Percentiles rank a stretch among this genome's conserved stretches.
Evolutionary conservation across 495 filamentous ascomycete genomes (phyloP).

Genomic region (Penicillium coffeae): DNA sequence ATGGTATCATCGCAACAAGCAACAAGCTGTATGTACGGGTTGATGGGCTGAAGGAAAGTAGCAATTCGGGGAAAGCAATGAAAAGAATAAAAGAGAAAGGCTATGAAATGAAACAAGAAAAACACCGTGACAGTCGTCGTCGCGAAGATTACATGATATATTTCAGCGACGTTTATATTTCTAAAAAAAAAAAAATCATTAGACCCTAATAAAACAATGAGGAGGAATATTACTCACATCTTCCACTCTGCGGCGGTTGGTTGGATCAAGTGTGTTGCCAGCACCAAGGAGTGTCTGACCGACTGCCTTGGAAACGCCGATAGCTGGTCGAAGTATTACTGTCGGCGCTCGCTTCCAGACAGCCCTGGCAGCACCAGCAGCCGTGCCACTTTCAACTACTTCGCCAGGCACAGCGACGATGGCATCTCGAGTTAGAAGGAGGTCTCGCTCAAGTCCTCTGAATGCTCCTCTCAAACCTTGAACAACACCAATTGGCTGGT

Average conservation of each 20-base stretch:
- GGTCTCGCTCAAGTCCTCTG: constrained; percentile 75
- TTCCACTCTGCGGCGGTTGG: constrained; percentile 76
- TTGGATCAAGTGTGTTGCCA: constrained; percentile 87
- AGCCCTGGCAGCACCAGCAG: constrained; percentile 75
- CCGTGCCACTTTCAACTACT: constrained; percentile 79
- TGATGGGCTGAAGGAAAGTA: constrained; percentile 1
- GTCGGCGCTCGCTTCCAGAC: constrained; percentile 82
- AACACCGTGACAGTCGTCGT: too few relatives aligned
- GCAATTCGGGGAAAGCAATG: neutral
- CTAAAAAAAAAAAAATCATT: constrained; percentile 14
- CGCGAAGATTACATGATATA: too few relatives aligned
- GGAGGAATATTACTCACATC: constrained; percentile 59
- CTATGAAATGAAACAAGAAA: too few relatives aligned
- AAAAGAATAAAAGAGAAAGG: constrained; percentile 7
- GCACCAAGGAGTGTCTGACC: constrained; percentile 86
- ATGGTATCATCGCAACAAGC: constrained; percentile 15
- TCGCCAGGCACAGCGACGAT: constrained; percentile 94
- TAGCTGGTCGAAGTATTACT: constrained; percentile 82
- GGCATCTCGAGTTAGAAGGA: constrained; percentile 78
- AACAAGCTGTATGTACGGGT: constrained; percentile 7
- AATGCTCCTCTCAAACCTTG: constrained; percentile 83
- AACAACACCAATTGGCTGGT: constrained; percentile 82
- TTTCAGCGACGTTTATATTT: constrained; percentile 45
- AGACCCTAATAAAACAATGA: neutral
- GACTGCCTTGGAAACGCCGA: constrained; percentile 86